Evolutionary conservation across 768 basidiomycete species (phyloP), one percentile per base, ranked within the genome.

Genomic region (Lactarius evosmus): DNA sequence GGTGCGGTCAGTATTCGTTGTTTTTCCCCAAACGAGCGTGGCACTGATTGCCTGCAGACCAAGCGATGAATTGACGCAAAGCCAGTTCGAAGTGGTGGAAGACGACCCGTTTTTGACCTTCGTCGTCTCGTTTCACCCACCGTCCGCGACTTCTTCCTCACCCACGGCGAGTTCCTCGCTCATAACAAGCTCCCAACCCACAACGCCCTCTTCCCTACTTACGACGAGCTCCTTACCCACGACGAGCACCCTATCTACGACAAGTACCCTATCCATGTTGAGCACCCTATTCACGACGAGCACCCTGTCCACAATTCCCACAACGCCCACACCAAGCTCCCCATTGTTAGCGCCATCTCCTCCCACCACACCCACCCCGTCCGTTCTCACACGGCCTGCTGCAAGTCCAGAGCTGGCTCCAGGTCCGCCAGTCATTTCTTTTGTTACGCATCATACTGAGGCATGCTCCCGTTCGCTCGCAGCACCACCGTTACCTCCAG

Each of bases 41-140:
- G 51, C 27, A 8, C 33, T 27, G 5, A 49, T 25, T 49, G 14
- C 25, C 17, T 49, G 25, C 12, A 64, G 63, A 33, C 63, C 29
- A 36, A 49, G 52, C n/a, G 34, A 60, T 7, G 58, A 64, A 7
- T n/a, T 60, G 22, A 60, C 60, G 34, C 29, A 54, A 14, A 64
- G 63, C 34, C 38, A 33, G 25, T 64, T 64, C 36, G 46, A 56
- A 25, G 7, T 14, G 7, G 12, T 36, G 8, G 29, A 38, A 3
- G 53, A 50, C 34, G 17, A 34, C 3, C 44, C 51, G 27, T 60
- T 55, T 60, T 33, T 60, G 29, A 64, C 57, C 14, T 55, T 64
- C 44, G 17, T 64, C 17, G 19, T 64, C 58, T 60, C 32, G 11
- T 60, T 64, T 44, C 12, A 55, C 44, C 58, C 63, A 0, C 53